Evolutionary conservation across 2,329 filamentous ascomycete genomes (phyloP).

Genomic region (Fusarium goolgardi): DNA sequence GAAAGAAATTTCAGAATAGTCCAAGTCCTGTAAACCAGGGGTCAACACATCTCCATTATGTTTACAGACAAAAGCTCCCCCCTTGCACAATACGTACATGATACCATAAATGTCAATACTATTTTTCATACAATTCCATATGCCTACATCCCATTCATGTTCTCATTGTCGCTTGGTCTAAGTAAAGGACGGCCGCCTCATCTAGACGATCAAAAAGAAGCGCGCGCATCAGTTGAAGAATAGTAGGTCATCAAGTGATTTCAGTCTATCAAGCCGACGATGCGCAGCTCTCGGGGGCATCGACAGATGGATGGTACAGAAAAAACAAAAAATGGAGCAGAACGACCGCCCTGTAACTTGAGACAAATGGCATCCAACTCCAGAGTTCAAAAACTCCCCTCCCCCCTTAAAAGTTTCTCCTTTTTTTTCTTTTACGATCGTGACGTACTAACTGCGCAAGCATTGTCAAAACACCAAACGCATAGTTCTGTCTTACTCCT

Average conservation of each 20-base stretch:
- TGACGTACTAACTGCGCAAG: constrained; percentile 39
- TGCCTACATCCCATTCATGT: constrained; percentile 26
- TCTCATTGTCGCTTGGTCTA: constrained; percentile 26
- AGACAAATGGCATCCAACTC: constrained; percentile 45
- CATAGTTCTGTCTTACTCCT: constrained; percentile 15
- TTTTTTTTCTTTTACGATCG: constrained; percentile 39
- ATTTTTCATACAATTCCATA: constrained; percentile 28
- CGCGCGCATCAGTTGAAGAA: constrained; percentile 19
- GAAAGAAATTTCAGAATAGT: not conserved
- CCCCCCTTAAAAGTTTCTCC: constrained; percentile 5
- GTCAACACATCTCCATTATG: not conserved
- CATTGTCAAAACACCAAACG: constrained; percentile 37
- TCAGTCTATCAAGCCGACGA: constrained; percentile 31
- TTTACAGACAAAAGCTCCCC: constrained; percentile 10
- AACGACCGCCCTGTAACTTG: constrained; percentile 24
- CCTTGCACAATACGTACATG: constrained; percentile 29
- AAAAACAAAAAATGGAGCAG: constrained; percentile 22
- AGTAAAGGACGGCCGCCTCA: constrained; percentile 19
- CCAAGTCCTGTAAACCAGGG: not conserved
- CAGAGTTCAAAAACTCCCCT: constrained; percentile 22
- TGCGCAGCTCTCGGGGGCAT: constrained; percentile 30
- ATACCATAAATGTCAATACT: constrained; percentile 29
- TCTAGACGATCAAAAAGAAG: constrained; percentile 4
- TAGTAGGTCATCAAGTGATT: constrained; percentile 23
- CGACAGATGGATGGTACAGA: constrained; percentile 24